These are phyloP conservation scores for Amaranthus hypochondriacus DNA, from an alignment of 148 eudicot species.

Conservation along the genomic window DNA sequence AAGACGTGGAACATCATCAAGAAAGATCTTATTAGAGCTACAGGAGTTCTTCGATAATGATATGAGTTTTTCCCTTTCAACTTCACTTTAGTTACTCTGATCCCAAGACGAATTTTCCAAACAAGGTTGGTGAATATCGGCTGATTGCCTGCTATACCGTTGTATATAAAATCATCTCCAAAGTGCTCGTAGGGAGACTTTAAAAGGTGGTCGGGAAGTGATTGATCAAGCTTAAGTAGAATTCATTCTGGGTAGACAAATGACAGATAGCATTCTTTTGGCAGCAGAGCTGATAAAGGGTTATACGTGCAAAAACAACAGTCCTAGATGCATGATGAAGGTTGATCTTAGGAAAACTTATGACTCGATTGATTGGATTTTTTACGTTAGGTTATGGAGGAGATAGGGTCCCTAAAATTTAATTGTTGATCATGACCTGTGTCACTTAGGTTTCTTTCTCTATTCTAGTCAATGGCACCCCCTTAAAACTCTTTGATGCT, in stretches of 20 bases:
- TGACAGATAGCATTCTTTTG: neutral
- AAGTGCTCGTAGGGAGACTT: neutral
- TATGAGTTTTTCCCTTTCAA: neutral
- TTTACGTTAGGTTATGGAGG: neutral
- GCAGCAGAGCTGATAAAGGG: neutral
- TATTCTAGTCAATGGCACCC: neutral
- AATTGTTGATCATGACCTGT: neutral
- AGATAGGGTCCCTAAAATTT: neutral
- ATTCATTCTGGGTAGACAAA: neutral
- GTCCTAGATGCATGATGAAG: neutral
- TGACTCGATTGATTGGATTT: neutral
- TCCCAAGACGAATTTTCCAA: neutral
- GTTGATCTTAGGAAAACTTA: neutral
- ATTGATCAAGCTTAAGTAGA: no score
- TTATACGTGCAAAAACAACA: neutral
- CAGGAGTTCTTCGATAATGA: no score
- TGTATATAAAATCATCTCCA: neutral
- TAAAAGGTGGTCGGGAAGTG: neutral
- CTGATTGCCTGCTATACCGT: neutral
- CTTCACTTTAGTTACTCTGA: neutral
- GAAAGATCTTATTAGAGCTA: no score
- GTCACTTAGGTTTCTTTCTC: neutral
- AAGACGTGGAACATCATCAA: no score
- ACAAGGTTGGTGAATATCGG: neutral
- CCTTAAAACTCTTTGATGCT: neutral